Conservation (phyloP, 2,329 filamentous ascomycete species). For the Zasmidium citrigriseum region DNA sequence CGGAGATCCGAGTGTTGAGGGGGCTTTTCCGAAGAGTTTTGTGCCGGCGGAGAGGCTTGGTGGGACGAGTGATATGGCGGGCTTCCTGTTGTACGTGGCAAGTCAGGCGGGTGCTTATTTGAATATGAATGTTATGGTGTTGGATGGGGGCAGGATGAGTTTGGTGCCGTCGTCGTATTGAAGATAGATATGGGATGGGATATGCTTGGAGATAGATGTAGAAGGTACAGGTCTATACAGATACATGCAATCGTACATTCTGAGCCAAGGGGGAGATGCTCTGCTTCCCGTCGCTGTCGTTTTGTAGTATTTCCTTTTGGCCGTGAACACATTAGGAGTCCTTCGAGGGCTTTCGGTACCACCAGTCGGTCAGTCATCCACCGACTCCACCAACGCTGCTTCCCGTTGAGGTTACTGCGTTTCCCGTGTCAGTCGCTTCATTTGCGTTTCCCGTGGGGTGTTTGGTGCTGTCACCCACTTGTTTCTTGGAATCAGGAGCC, state of each 20-base stretch:
- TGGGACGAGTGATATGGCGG: constrained; percentile 61
- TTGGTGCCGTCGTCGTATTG: constrained; percentile 19
- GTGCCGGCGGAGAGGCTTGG: constrained; percentile 61
- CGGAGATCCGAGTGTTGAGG: constrained; percentile 40
- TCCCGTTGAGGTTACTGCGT: neutral
- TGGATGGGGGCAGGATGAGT: constrained; percentile 58
- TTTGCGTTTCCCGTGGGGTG: constrained; percentile 16
- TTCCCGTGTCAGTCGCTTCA: too few species aligned
- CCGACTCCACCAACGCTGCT: neutral
- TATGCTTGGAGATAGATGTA: neutral
- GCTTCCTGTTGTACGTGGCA: constrained; percentile 65
- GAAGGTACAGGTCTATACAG: neutral
- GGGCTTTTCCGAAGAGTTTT: constrained; percentile 43
- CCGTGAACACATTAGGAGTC: neutral
- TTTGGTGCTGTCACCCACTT: constrained; percentile 22
- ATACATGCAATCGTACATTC: neutral
- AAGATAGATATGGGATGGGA: neutral
- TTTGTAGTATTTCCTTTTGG: neutral
- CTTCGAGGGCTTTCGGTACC: too few species aligned
- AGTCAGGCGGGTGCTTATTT: constrained; percentile 65
- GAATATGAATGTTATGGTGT: constrained; percentile 63
- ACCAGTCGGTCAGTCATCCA: too few species aligned
- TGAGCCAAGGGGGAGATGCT: neutral
- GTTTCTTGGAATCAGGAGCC: constrained; percentile 15
- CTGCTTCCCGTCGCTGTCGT: neutral